Conservation (phyloP, 129 eudicot species). For the Flaveria robusta region DNA sequence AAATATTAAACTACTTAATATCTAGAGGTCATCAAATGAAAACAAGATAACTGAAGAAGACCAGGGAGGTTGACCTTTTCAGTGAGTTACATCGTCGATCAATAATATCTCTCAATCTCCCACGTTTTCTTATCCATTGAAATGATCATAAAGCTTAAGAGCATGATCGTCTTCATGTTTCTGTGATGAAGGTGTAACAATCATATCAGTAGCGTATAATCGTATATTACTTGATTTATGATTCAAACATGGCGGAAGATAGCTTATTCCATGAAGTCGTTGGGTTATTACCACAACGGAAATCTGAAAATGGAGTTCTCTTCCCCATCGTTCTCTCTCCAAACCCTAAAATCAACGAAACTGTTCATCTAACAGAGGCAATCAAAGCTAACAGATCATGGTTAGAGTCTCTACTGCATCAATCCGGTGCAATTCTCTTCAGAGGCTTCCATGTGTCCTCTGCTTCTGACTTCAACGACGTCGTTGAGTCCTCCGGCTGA, state of each 20-base stretch:
- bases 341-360: slow-evolving; percentile 15
- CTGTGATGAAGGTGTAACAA: too few relatives aligned
- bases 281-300: slow-evolving; percentile 29
- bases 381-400: slow-evolving; percentile 49
- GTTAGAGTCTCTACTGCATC: slow-evolving; percentile 35
- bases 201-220: neutral
- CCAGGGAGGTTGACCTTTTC: neutral
- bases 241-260: slow-evolving; percentile 37
- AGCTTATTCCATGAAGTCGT: slow-evolving; percentile 43
- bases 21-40: too few relatives aligned
- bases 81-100: neutral
- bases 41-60: neutral
- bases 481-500: slow-evolving; percentile 46
- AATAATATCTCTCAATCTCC: too few relatives aligned
- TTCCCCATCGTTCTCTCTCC: slow-evolving; percentile 41
- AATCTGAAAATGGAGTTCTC: slow-evolving; percentile 2
- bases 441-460: slow-evolving; percentile 37
- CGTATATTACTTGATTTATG: neutral
- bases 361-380: slow-evolving; percentile 36
- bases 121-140: too few relatives aligned
- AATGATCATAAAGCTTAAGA: too few relatives aligned
- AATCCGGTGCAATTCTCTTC: slow-evolving; percentile 38
- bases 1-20: too few relatives aligned
- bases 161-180: too few relatives aligned
- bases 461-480: slow-evolving; percentile 69